Base-by-base conservation (phyloP, 2,329 filamentous ascomycete species). In the Monosporascus ibericus region DNA sequence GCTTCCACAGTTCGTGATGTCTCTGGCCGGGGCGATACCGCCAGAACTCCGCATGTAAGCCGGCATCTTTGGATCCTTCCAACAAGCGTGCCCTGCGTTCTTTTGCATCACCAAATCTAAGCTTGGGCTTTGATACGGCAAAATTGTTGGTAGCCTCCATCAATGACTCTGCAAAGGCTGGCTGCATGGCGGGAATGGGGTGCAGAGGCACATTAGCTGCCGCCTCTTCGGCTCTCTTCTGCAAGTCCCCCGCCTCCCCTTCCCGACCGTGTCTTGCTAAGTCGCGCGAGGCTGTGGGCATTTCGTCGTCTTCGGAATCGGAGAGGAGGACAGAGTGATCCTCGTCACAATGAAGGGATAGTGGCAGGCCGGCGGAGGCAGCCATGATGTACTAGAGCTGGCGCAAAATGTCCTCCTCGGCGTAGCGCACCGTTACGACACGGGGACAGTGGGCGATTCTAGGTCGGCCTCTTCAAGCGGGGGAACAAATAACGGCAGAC, bases 1-100 rank as follows among this genome's bases (percentile, higher is more conserved):
- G 81, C 72, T 96, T 96, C 76, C 87, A 86, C 54, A 97, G 75
- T 57, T 95, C 90, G 66, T 97, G 94, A 65, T 90, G 87, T 63
- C 83, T 81, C 66, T 94, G 89, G 44, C 84, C 84, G 0, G 84
- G 79, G 50, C 85, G 83, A 67, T 88, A 85, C 53, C 86, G 84
- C 90, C 92, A 96, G 65, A 82, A 72, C 48, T 85, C 81, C 49
- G 84, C 85, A 66, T 89, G 87, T 14, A 90, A 81, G 15, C 84
- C 81, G 53, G 88, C 87, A 54, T 85, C 84, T 53, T 84, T 79
- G 38, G 79, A 76, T 57, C 84, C 82, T 55, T 88, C 84, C 44
- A 95, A 75, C 27, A 94, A 76, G 64, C 76, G 75, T 59, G 83
- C 84, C 57, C 85, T 83, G 59, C 87, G 81, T 49, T 72, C 76